A percentile compares a stretch with the other conserved stretches of the same genome.
Conservation (phyloP, 331 rosid genomes). For the Pyracantha coccinea region DNA sequence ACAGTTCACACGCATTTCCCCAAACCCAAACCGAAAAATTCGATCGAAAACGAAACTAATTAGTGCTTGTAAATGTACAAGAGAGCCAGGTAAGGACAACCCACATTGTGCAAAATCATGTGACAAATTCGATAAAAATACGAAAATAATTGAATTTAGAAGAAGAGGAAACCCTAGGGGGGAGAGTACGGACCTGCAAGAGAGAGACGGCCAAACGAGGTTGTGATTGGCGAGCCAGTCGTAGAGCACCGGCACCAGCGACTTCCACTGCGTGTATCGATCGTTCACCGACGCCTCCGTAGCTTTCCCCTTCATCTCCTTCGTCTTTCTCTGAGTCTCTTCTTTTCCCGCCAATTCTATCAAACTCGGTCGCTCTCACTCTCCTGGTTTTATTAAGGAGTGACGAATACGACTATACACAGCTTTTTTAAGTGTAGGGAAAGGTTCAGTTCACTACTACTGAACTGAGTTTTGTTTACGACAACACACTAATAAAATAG, state of each 20-base stretch:
- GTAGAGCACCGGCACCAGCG: conserved; percentile 63
- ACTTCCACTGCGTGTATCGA: conserved; percentile 71
- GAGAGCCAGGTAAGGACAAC: neutral
- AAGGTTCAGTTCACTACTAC: no score
- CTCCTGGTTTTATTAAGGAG: no score
- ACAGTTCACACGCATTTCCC: conserved; percentile 3
- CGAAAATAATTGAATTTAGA: neutral
- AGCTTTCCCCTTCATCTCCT: conserved; percentile 19
- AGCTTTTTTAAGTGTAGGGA: no score
- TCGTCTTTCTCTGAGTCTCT: conserved; percentile 6
- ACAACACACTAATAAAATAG: no score
- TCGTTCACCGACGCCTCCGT: conserved; percentile 36
- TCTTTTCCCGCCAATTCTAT: neutral
- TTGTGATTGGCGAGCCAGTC: conserved; percentile 89
- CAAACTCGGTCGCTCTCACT: no score
- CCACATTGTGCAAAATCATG: neutral
- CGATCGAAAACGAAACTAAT: neutral
- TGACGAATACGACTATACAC: no score
- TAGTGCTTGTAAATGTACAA: neutral
- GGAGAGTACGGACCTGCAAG: conserved; percentile 44
- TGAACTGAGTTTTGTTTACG: no score
- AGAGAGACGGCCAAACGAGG: conserved; percentile 85
- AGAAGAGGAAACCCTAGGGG: neutral
- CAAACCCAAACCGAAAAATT: neutral
- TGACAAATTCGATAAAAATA: neutral